Percentiles rank a stretch among this genome's conserved stretches.
Conservation (phyloP, 805 yeast species). For the Phaffomyces antillensis region DNA sequence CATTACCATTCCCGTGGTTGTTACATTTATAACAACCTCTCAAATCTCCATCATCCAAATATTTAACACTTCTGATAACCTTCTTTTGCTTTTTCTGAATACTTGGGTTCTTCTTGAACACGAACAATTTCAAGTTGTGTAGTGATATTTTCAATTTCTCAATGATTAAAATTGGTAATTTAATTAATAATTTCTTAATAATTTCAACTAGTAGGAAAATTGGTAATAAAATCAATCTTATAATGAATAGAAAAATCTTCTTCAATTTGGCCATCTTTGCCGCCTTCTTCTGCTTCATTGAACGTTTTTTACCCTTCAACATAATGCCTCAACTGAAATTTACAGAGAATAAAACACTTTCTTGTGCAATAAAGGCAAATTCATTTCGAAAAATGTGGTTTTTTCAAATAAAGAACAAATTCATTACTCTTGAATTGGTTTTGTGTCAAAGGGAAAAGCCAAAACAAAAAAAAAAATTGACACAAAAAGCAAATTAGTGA, state of each 20-base stretch:
- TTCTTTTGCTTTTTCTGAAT: neutral
- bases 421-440: too few species aligned
- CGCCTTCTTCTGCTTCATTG: neutral
- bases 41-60: slow-evolving; percentile 1
- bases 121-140: slow-evolving; percentile 3
- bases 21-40: neutral
- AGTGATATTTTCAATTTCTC: neutral
- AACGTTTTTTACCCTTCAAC: neutral
- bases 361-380: too few species aligned
- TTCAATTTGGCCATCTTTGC: neutral
- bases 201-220: neutral
- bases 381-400: too few species aligned
- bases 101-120: neutral
- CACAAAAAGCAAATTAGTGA: too few species aligned
- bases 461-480: too few species aligned
- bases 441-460: too few species aligned
- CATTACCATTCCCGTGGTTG: neutral
- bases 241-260: neutral
- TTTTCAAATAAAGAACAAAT: too few species aligned
- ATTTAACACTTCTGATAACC: neutral
- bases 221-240: slow-evolving; percentile 1
- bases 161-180: neutral
- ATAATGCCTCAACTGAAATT: neutral
- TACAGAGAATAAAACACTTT: too few species aligned
- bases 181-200: slow-evolving; percentile 1